Percentiles rank a stretch among this genome's conserved stretches.
phyloP scores from a whole-genome alignment of 805 yeast genomes.

The Cyberlindnera lachancei region DNA sequence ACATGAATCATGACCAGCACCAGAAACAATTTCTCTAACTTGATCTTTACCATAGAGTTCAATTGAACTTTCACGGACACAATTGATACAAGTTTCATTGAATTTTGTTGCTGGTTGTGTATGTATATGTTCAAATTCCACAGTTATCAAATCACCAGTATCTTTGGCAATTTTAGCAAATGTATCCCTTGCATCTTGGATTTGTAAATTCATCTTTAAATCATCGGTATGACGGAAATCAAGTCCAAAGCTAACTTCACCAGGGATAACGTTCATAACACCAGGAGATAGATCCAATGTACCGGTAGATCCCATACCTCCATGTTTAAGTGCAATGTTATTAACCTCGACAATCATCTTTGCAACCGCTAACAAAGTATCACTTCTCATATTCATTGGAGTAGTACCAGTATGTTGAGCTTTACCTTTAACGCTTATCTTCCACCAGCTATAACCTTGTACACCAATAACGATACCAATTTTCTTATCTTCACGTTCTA shows the following conservation, averaged over 20 bases:
- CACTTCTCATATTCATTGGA: constrained; percentile 52
- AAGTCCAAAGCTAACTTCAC: constrained; percentile 47
- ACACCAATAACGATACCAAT: constrained; percentile 63
- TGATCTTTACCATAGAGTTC: constrained; percentile 39
- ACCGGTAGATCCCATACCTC: constrained; percentile 55
- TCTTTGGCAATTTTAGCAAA: constrained; percentile 30
- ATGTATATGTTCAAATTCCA: constrained; percentile 36
- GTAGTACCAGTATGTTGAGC: constrained; percentile 75
- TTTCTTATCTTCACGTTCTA: constrained; percentile 46
- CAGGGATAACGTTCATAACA: constrained; percentile 63
- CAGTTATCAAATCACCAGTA: constrained; percentile 26
- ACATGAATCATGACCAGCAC: constrained; percentile 74
- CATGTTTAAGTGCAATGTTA: constrained; percentile 42
- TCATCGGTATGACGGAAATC: constrained; percentile 54
- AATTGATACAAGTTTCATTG: constrained; percentile 40
- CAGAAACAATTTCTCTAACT: constrained; percentile 45
- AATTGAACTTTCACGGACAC: constrained; percentile 45
- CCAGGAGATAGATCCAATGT: constrained; percentile 49
- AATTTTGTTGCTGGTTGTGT: constrained; percentile 52
- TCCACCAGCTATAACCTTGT: constrained; percentile 61
- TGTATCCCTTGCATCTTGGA: constrained; percentile 30
- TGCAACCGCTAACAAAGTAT: constrained; percentile 53
- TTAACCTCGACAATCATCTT: constrained; percentile 48
- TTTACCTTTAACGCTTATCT: constrained; percentile 47
- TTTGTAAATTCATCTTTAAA: constrained; percentile 30